These are phyloP conservation scores for Allium fistulosum DNA, from an alignment of 106 monocot species.

Conservation along the genomic window DNA sequence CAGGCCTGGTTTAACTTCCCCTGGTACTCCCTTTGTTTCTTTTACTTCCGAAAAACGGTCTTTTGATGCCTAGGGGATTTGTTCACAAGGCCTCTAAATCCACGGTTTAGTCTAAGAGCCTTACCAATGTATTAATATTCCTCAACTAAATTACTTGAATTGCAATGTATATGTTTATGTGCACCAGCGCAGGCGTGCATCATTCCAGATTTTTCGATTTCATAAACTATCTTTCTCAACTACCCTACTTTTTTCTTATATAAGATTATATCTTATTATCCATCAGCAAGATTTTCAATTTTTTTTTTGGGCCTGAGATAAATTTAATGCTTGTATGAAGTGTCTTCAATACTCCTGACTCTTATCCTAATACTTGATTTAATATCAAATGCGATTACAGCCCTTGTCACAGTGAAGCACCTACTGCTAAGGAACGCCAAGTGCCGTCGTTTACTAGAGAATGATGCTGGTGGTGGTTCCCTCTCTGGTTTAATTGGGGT, in stretches of 20 bases:
- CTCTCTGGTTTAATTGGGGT: slow-evolving; percentile 84
- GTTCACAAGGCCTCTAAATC: no score
- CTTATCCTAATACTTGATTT: neutral
- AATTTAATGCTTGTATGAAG: neutral
- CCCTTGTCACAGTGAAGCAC: slow-evolving; percentile 77
- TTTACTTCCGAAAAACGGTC: no score
- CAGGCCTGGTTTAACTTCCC: no score
- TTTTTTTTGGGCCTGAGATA: neutral
- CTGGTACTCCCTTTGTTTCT: no score
- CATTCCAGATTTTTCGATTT: no score
- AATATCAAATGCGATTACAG: slow-evolving; percentile 24
- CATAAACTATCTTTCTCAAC: neutral
- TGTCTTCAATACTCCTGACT: neutral
- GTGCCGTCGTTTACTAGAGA: slow-evolving; percentile 83
- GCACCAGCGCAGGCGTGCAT: no score
- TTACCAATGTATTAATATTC: no score
- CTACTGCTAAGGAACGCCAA: slow-evolving; percentile 81
- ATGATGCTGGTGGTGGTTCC: slow-evolving; percentile 91
- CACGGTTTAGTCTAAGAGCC: no score
- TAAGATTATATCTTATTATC: neutral
- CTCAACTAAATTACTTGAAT: no score
- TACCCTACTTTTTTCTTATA: neutral
- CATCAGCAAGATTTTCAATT: neutral
- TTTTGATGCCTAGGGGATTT: no score
- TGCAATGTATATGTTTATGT: no score